Conservation (phyloP, 179 eudicot species). For the Camellia oleifera region DNA sequence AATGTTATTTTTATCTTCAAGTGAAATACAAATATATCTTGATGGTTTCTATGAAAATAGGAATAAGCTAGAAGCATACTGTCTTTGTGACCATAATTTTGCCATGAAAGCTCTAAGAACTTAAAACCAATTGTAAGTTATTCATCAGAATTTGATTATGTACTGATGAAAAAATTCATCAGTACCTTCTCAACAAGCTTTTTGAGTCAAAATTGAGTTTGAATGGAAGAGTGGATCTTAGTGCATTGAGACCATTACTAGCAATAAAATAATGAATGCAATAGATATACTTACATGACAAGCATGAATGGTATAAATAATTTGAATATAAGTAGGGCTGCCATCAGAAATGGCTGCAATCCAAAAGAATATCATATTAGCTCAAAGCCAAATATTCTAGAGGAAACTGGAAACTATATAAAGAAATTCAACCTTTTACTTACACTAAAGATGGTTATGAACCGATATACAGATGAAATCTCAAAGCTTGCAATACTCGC, state of each 20-base stretch:
- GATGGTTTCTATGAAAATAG: neutral
- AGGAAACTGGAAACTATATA: constrained; percentile 1
- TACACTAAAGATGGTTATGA: constrained; percentile 93
- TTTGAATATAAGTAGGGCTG: constrained; percentile 93
- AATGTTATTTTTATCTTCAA: neutral
- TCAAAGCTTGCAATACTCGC: constrained; percentile 99
- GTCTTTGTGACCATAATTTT: neutral
- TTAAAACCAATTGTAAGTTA: neutral
- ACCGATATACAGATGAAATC: constrained; percentile 97
- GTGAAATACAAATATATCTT: neutral
- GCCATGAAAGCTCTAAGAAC: neutral
- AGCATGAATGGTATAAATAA: constrained; percentile 87
- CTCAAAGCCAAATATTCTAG: constrained; percentile 1
- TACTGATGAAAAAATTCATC: neutral
- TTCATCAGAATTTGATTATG: neutral
- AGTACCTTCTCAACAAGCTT: neutral
- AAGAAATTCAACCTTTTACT: constrained; percentile 29
- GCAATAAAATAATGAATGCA: neutral
- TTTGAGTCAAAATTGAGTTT: neutral
- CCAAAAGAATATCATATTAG: constrained; percentile 29
- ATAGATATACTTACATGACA: constrained; percentile 74
- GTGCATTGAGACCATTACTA: neutral
- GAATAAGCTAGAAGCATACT: neutral
- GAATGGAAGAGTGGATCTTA: neutral
- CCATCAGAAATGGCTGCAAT: constrained; percentile 96